Conservation (phyloP, 768 basidiomycete genomes). For the Mycena galopus region DNA sequence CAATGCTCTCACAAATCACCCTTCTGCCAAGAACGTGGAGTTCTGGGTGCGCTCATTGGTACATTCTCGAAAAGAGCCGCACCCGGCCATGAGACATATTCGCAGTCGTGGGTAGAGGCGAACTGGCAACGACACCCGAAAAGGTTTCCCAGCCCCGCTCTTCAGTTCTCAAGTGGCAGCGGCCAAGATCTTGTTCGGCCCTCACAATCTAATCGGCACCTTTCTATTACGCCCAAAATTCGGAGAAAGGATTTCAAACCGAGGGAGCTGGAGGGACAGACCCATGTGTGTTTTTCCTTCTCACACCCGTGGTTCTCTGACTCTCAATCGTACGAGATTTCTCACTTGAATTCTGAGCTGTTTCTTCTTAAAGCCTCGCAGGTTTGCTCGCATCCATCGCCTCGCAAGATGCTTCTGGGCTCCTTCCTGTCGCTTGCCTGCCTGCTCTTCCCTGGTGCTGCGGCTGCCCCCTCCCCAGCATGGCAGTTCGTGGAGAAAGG, state of each 20-base stretch:
- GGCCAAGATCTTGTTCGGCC: neutral
- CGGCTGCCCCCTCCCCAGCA: conserved; percentile 6
- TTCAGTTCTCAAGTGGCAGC: neutral
- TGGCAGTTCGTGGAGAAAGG: conserved; percentile 32
- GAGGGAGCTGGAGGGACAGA: too few species aligned
- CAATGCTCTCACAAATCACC: neutral
- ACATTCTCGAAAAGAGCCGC: neutral
- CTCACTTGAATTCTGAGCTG: neutral
- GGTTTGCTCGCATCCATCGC: neutral
- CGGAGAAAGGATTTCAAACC: too few species aligned
- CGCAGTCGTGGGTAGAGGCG: neutral
- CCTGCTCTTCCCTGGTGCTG: conserved; percentile 19
- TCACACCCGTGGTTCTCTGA: neutral
- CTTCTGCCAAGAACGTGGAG: neutral
- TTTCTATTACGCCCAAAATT: too few species aligned
- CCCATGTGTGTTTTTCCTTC: neutral
- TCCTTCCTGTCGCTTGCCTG: conserved; percentile 11
- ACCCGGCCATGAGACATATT: neutral
- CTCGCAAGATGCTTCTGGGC: conserved; percentile 28
- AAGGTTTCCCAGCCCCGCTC: neutral
- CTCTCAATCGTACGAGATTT: neutral
- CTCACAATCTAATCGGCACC: too few species aligned
- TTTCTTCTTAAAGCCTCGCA: conserved; percentile 7
- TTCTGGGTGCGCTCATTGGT: neutral
- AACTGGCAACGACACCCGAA: neutral